A percentile compares a stretch with the other conserved stretches of the same genome.
Conservation (phyloP, 2,329 filamentous ascomycete species). For the Botrytis fragariae region DNA sequence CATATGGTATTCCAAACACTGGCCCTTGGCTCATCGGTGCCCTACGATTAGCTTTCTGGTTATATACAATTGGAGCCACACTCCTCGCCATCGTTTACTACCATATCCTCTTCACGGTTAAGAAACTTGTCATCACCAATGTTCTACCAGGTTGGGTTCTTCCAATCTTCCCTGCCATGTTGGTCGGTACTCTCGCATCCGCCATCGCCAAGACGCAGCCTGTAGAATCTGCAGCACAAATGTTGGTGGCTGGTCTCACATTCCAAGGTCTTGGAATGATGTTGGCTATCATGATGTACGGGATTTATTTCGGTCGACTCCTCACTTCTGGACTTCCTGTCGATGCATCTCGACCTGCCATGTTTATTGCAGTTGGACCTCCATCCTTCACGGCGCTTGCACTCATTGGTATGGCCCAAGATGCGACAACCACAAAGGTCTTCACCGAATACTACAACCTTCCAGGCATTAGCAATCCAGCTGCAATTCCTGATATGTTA, state of each 20-base stretch:
- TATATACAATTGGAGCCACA: constrained; percentile 61
- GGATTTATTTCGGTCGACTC: constrained; percentile 68
- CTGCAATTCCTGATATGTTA: constrained; percentile 40
- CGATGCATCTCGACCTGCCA: constrained; percentile 62
- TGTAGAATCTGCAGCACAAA: constrained; percentile 53
- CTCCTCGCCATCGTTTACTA: constrained; percentile 64
- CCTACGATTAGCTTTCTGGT: constrained; percentile 67
- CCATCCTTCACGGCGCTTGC: constrained; percentile 70
- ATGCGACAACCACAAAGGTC: constrained; percentile 40
- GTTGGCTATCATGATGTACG: constrained; percentile 70
- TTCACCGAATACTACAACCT: constrained; percentile 32
- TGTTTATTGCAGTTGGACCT: constrained; percentile 76
- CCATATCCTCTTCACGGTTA: constrained; percentile 56
- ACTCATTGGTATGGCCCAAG: constrained; percentile 64
- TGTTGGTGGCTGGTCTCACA: constrained; percentile 63
- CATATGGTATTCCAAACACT: constrained; percentile 59
- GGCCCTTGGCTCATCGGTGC: constrained; percentile 55
- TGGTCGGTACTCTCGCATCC: constrained; percentile 67
- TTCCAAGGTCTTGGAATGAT: constrained; percentile 69
- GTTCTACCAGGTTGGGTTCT: constrained; percentile 76
- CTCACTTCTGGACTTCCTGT: constrained; percentile 58
- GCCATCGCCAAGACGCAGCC: constrained; percentile 63
- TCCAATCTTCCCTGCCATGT: constrained; percentile 72
- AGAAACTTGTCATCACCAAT: constrained; percentile 52
- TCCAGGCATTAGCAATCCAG: constrained; percentile 41